These are phyloP conservation scores for Hanseniaspora vineae DNA, from an alignment of 805 yeast species.

Conservation along the genomic window DNA sequence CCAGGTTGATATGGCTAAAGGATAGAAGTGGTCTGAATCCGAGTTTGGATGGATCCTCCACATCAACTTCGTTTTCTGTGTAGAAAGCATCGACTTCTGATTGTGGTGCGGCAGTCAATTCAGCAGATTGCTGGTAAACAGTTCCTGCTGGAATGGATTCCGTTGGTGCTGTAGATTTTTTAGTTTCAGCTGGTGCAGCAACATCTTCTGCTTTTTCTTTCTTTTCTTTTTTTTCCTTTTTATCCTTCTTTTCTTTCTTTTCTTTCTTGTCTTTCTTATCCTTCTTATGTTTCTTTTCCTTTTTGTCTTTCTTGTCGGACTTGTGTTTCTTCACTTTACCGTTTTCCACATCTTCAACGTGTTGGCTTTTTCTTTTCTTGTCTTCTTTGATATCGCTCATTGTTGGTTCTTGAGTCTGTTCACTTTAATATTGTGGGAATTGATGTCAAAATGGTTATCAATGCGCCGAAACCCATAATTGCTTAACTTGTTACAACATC, in stretches of 20 bases:
- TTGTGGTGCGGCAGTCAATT: slow-evolving; percentile 31
- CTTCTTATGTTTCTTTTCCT: slow-evolving; percentile 19
- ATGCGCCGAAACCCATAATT: too few relatives aligned
- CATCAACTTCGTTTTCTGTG: slow-evolving; percentile 58
- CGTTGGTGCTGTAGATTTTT: too few relatives aligned
- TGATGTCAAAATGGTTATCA: too few relatives aligned
- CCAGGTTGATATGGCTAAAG: slow-evolving; percentile 48
- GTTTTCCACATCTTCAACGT: slow-evolving; percentile 21
- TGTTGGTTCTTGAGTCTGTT: slow-evolving; percentile 3
- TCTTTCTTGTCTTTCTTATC: slow-evolving; percentile 23
- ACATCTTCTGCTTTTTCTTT: slow-evolving; percentile 8
- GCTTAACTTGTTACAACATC: too few relatives aligned
- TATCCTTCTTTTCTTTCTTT: slow-evolving; percentile 28
- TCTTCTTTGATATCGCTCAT: slow-evolving; percentile 26
- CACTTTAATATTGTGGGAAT: too few relatives aligned
- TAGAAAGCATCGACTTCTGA: slow-evolving; percentile 51
- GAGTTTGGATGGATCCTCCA: slow-evolving; percentile 52
- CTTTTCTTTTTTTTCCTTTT: slow-evolving; percentile 27
- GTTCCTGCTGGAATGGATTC: slow-evolving; percentile 3
- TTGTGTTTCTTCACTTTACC: slow-evolving; percentile 19
- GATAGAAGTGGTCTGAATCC: slow-evolving; percentile 55
- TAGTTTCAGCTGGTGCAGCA: too few relatives aligned
- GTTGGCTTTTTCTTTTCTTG: slow-evolving; percentile 28
- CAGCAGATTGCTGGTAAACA: slow-evolving; percentile 28
- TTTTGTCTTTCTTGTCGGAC: slow-evolving; percentile 21